Evolutionary conservation across 73 alveolate species (phyloP).

Genomic region (Blepharisma japonicum): DNA sequence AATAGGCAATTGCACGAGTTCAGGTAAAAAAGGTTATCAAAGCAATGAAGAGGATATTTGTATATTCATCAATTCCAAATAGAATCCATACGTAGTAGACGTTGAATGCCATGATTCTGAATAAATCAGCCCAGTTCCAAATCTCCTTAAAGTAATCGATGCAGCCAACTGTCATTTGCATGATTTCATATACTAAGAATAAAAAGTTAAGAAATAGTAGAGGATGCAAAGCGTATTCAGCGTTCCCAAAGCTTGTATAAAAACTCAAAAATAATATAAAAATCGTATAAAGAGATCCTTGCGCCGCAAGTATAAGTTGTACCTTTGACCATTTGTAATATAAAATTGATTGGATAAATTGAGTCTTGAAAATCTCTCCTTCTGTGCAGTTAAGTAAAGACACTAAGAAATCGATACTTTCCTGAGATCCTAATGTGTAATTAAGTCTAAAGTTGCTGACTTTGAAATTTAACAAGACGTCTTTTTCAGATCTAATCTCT

Average conservation of each 20-base stretch:
- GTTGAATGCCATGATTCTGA: not conserved
- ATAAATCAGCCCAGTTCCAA: not conserved
- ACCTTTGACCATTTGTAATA: slow-evolving; percentile 14
- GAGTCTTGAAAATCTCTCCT: not conserved
- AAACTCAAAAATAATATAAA: not conserved
- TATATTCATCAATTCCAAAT: not conserved
- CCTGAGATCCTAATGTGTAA: too few relatives aligned
- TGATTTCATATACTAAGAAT: not conserved
- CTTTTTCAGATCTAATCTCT: too few relatives aligned
- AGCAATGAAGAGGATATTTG: not conserved
- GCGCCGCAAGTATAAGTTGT: not conserved
- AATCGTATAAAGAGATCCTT: not conserved
- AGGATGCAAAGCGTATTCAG: not conserved
- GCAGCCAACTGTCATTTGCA: not conserved
- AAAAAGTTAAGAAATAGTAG: not conserved
- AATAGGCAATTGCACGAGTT: not conserved
- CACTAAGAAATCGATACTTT: too few relatives aligned
- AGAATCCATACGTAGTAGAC: not conserved
- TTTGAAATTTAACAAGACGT: too few relatives aligned
- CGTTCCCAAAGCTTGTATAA: not conserved
- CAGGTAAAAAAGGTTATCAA: not conserved
- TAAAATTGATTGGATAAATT: not conserved
- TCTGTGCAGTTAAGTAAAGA: not conserved
- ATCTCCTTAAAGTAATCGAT: not conserved
- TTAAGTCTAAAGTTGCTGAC: too few relatives aligned